A percentile compares a stretch with the other conserved stretches of the same genome.
phyloP scores from a whole-genome alignment of 805 yeast genomes.

The Wickerhamomyces xylosicus region DNA sequence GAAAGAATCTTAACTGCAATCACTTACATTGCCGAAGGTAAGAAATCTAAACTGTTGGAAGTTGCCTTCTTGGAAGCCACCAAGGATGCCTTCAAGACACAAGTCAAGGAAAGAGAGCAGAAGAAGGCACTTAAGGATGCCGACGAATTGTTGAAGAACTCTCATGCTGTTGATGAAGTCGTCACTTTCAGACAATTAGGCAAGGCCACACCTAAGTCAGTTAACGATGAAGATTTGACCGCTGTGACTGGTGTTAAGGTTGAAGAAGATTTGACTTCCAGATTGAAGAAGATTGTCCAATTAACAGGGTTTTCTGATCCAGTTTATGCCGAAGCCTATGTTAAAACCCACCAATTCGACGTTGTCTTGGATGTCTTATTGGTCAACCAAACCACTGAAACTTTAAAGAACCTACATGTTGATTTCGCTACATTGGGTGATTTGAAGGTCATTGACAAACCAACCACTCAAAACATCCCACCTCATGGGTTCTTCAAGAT shows the following conservation, averaged over 20 bases:
- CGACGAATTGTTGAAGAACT: constrained; percentile 46
- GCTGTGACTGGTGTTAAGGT: constrained; percentile 42
- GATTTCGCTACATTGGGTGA: constrained; percentile 97
- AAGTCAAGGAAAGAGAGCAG: constrained; percentile 49
- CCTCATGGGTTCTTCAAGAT: constrained; percentile 95
- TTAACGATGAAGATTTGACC: constrained; percentile 47
- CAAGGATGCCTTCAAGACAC: constrained; percentile 68
- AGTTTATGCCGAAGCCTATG: constrained; percentile 94
- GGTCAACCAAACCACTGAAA: constrained; percentile 88
- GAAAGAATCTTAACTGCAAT: constrained; percentile 89
- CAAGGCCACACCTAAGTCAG: constrained; percentile 32
- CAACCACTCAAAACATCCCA: constrained; percentile 81
- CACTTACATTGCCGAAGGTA: constrained; percentile 63
- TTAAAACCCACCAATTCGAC: constrained; percentile 93
- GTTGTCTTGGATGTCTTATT: constrained; percentile 87
- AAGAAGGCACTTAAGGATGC: constrained; percentile 48
- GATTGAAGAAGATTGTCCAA: constrained; percentile 80
- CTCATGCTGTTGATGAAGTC: constrained; percentile 72
- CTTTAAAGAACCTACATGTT: constrained; percentile 82
- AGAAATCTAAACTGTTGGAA: constrained; percentile 36
- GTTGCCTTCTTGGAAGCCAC: constrained; percentile 81
- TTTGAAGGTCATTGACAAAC: constrained; percentile 86
- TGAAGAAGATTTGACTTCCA: constrained; percentile 58
- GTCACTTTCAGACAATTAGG: constrained; percentile 73
- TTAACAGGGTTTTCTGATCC: constrained; percentile 98